Conservation (phyloP, 2,329 filamentous ascomycete species). For the Chrysosporium queenslandicum region DNA sequence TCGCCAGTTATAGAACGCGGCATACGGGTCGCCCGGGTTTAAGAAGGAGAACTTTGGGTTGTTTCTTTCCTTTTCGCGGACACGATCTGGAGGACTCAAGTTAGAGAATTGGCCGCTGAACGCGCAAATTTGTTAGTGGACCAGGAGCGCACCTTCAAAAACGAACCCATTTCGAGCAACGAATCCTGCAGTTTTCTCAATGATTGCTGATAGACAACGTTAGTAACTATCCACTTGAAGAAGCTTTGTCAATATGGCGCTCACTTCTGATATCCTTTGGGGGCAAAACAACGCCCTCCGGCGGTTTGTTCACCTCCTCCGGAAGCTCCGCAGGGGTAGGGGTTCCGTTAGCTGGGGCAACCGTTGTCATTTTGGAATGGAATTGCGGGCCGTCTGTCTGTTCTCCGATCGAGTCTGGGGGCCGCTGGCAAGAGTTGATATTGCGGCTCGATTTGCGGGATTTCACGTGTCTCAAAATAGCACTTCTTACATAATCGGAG, state of each 20-base stretch:
- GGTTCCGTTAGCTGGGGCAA: slow-evolving; percentile 32
- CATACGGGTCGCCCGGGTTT: slow-evolving; percentile 67
- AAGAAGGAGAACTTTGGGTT: slow-evolving; percentile 93
- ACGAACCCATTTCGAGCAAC: slow-evolving; percentile 57
- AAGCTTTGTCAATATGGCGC: slow-evolving; percentile 14
- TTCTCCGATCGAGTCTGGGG: background rate
- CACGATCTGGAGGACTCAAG: slow-evolving; percentile 46
- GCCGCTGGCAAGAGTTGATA: background rate
- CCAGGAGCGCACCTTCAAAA: slow-evolving; percentile 50
- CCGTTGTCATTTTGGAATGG: slow-evolving; percentile 28
- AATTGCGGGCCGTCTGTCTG: background rate
- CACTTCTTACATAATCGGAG: slow-evolving; percentile 1
- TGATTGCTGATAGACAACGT: slow-evolving; percentile 44
- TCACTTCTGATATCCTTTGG: slow-evolving; percentile 67
- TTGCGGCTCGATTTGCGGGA: slow-evolving; percentile 2
- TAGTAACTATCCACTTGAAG: slow-evolving; percentile 17
- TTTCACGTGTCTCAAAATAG: slow-evolving; percentile 6
- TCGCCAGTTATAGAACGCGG: slow-evolving; percentile 83
- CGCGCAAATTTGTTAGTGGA: background rate
- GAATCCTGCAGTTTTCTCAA: slow-evolving; percentile 93
- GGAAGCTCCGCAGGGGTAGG: slow-evolving; percentile 27
- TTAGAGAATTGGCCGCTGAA: background rate
- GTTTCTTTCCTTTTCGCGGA: slow-evolving; percentile 70
- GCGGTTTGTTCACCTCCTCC: slow-evolving; percentile 62
- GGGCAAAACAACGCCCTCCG: slow-evolving; percentile 73